A percentile compares a stretch with the other conserved stretches of the same genome.
Conservation (phyloP, 352 stramenopile species). For the Phytophthora pluvialis region DNA sequence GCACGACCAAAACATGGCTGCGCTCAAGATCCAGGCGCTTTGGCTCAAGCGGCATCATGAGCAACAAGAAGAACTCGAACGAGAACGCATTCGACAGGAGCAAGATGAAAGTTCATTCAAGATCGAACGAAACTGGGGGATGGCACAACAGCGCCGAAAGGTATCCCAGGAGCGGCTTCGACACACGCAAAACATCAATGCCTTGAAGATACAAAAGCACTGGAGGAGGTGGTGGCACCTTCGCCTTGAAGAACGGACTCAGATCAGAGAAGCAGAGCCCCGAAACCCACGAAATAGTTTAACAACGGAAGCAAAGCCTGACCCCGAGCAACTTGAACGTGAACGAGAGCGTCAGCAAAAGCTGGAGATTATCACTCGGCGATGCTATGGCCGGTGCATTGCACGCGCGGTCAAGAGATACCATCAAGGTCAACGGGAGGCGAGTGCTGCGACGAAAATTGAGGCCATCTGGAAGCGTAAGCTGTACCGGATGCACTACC, state of each 20-base stretch:
- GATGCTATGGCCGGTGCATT: constrained; percentile 23
- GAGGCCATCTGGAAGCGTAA: constrained; percentile 35
- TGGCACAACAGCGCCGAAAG: constrained; percentile 30
- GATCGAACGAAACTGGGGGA: constrained; percentile 28
- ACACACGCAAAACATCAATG: constrained; percentile 30
- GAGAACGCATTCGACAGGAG: constrained; percentile 33
- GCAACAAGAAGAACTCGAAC: constrained; percentile 30
- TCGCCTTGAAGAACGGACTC: constrained; percentile 8
- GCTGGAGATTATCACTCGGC: constrained; percentile 18
- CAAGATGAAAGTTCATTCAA: constrained; percentile 35
- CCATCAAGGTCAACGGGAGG: constrained; percentile 7
- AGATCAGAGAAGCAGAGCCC: background rate
- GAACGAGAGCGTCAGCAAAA: constrained; percentile 14
- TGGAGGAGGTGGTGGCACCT: constrained; percentile 29
- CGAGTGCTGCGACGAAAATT: constrained; percentile 35
- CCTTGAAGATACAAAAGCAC: constrained; percentile 39
- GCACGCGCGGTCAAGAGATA: constrained; percentile 23
- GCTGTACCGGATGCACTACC: constrained; percentile 24
- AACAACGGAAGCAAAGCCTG: background rate
- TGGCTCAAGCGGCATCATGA: constrained; percentile 36
- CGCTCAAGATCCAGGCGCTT: constrained; percentile 31
- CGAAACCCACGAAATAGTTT: background rate
- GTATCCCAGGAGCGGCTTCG: constrained; percentile 22
- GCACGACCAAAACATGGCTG: constrained; percentile 31
- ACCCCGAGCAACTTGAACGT: background rate